Base-by-base conservation (phyloP, 257 asterid genomes). In the Ballota nigra region DNA sequence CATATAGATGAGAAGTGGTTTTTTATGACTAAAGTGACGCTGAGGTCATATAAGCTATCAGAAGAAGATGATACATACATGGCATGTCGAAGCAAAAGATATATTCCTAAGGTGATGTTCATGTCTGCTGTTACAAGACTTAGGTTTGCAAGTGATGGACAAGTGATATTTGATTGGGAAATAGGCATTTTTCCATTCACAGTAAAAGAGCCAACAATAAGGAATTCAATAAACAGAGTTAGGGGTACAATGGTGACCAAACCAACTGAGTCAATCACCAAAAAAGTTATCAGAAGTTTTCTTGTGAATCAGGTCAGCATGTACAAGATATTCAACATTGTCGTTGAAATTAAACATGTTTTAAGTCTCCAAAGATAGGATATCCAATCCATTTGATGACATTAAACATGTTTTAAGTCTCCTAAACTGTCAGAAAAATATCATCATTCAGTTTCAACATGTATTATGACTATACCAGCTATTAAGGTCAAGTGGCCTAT, bases 1-100 rank as follows among this genome's bases (percentile, higher is more conserved):
- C 36, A 31, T 31, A 31, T 31, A 31, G 36, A 31, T 77, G 51
- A 65, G n/a, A 56, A 56, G 34, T 56, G 63, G 34, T 56, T 56
- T 20, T 20, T 22, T 10, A 19, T 56, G 22, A 56, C 63, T 24
- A 22, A 9, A 24, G 8, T 6, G 23, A 2, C 16, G 1, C 1
- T 2, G 29, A 56, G 63, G 23, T 22, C 8, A 3, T 56, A 56
- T 26, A 56, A 18, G 63, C 36, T 22, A 2, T 16, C 63, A 2
- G 18, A 23, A 56, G 62, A 56, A 56, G 34, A 22, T 1, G 63
- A 56, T 0, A 34, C 63, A 20, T 23, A 23, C 10, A 19, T 18
- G 16, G 6, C 63, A 20, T 19, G n/a, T 34, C 8, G 23, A 26
- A 13, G 7, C 1, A 56, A 56, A 23, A 56, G n/a, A 3, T 56